These are phyloP conservation scores for Tubosaeta brunneosetosa DNA, from an alignment of 768 basidiomycete genomes.

Conservation along the genomic window DNA sequence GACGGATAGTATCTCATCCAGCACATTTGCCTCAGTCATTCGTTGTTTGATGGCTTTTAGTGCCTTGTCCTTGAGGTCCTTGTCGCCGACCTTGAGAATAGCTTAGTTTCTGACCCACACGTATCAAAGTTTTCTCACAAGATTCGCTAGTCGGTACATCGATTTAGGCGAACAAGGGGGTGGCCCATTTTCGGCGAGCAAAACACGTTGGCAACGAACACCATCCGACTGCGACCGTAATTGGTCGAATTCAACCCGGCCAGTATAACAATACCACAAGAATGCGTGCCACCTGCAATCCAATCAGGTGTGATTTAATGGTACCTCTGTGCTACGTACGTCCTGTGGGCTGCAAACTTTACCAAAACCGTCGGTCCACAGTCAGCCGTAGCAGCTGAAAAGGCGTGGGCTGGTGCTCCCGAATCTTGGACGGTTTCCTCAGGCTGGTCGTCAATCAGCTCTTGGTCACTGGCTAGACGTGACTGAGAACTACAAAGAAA, in stretches of 20 bases:
- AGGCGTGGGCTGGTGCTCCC: not conserved
- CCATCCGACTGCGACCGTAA: constrained; percentile 7
- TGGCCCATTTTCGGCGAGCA: not conserved
- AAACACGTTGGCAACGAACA: not conserved
- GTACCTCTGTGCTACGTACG: constrained; percentile 1
- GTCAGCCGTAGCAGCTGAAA: not conserved
- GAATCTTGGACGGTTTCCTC: constrained; percentile 8
- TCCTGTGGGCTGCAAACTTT: constrained; percentile 11
- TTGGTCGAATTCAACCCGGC: constrained; percentile 7
- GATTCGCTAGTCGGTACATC: constrained; percentile 33
- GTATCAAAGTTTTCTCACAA: constrained; percentile 15
- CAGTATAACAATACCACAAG: constrained; percentile 18
- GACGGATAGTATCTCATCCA: constrained; percentile 24
- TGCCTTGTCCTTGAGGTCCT: constrained; percentile 14
- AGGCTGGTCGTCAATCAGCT: not conserved
- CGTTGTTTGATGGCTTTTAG: constrained; percentile 16
- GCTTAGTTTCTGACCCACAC: not conserved
- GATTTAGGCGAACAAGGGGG: constrained; percentile 33
- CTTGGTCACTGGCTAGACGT: constrained; percentile 3
- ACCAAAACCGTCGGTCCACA: not conserved
- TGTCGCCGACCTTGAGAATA: constrained; percentile 11
- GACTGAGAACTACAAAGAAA: constrained; percentile 6
- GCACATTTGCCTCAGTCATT: constrained; percentile 15
- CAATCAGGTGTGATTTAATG: not conserved
- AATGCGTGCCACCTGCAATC: constrained; percentile 12